A percentile compares a stretch with the other conserved stretches of the same genome.
These are phyloP conservation scores for Cryptococcus hybrid DNA, from an alignment of 1,284 basidiomycete genomes.

Conservation along the genomic window DNA sequence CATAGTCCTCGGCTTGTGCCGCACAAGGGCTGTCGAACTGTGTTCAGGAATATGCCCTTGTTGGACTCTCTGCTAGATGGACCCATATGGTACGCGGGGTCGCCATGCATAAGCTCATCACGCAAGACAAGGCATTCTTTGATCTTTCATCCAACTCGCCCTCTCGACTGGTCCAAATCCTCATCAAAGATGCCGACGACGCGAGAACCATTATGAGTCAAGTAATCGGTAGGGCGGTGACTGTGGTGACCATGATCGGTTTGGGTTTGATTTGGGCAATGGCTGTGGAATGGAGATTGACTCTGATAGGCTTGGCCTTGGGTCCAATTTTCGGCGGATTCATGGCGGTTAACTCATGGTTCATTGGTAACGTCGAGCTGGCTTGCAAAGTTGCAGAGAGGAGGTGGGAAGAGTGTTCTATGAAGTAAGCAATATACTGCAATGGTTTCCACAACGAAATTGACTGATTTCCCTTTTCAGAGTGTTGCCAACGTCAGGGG, in stretches of 20 bases:
- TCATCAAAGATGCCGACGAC: constrained; percentile 92
- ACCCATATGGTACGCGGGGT: constrained; percentile 63
- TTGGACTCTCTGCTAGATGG: constrained; percentile 73
- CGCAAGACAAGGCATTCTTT: constrained; percentile 90
- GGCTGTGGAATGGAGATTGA: constrained; percentile 85
- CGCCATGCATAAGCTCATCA: constrained; percentile 64
- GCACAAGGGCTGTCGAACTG: constrained; percentile 72
- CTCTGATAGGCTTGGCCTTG: constrained; percentile 82
- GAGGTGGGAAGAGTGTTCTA: background rate
- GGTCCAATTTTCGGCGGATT: constrained; percentile 76
- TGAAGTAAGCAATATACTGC: constrained; percentile 27
- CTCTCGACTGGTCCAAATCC: constrained; percentile 66
- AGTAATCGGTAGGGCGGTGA: constrained; percentile 68
- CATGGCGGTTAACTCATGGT: constrained; percentile 68
- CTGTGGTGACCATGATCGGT: constrained; percentile 75
- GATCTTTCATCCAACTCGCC: constrained; percentile 67
- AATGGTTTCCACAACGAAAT: background rate
- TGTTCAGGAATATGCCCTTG: constrained; percentile 73
- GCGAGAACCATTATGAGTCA: constrained; percentile 73
- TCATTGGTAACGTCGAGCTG: constrained; percentile 70
- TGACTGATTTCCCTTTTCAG: constrained; percentile 44
- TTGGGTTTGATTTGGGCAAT: constrained; percentile 87
- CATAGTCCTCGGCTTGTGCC: constrained; percentile 61
- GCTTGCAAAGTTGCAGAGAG: constrained; percentile 71
- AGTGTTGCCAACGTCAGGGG: constrained; percentile 78